phyloP scores from a whole-genome alignment of 495 filamentous ascomycete genomes.

The Monascus purpureus region DNA sequence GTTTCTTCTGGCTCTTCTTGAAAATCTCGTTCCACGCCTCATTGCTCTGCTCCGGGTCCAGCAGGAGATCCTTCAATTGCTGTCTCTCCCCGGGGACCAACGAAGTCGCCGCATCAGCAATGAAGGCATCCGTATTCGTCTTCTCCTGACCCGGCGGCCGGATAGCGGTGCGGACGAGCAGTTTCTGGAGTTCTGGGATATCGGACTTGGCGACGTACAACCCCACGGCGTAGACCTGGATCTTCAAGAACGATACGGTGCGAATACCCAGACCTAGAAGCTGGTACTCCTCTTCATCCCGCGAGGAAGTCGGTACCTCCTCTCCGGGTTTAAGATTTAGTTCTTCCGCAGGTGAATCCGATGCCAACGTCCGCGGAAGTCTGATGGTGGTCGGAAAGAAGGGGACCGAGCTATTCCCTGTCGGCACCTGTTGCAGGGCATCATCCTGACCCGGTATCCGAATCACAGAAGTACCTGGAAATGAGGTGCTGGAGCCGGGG shows the following conservation, averaged over 20 bases:
- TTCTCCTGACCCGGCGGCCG: conserved; percentile 24
- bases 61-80: conserved; percentile 47
- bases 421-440: conserved; percentile 51
- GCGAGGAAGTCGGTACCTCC: conserved; percentile 11
- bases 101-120: conserved; percentile 56
- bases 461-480: conserved; percentile 23
- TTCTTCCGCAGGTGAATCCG: conserved; percentile 7
- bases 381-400: conserved; percentile 62
- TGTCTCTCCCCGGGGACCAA: conserved; percentile 70
- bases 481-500: conserved; percentile 18
- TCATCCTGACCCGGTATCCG: conserved; percentile 35
- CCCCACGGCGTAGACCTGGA: conserved; percentile 91
- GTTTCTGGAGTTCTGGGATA: conserved; percentile 43
- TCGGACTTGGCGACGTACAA: conserved; percentile 74
- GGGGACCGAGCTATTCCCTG: conserved; percentile 73
- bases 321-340: conserved; percentile 21
- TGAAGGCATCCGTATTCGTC: conserved; percentile 15
- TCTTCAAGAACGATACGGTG: conserved; percentile 76
- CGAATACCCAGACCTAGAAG: conserved; percentile 77
- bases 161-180: conserved; percentile 34
- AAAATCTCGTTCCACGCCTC: conserved; percentile 62
- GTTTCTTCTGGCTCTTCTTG: conserved; percentile 13
- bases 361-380: conserved; percentile 34
- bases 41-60: conserved; percentile 53
- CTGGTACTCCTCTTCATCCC: conserved; percentile 52